Evolutionary conservation across 73 alveolate genomes (phyloP).

Genomic region (Stentor coeruleus): DNA sequence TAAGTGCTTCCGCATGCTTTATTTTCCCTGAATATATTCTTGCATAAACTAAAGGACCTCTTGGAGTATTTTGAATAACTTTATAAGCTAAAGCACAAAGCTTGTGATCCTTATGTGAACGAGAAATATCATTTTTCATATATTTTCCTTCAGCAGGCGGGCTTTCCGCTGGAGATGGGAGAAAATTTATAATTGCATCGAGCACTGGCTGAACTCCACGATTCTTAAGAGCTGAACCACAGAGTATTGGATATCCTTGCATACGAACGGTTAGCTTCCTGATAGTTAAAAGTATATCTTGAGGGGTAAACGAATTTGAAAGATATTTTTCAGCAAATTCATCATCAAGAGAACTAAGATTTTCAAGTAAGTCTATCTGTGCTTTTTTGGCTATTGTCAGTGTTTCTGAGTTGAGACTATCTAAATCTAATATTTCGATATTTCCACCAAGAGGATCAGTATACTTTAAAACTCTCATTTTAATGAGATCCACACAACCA

Average conservation of each 20-base stretch:
- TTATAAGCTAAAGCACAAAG: slow-evolving; percentile 73
- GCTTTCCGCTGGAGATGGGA: slow-evolving; percentile 75
- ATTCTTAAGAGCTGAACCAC: slow-evolving; percentile 83
- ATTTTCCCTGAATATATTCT: slow-evolving; percentile 70
- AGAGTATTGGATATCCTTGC: slow-evolving; percentile 58
- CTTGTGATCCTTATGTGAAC: not conserved
- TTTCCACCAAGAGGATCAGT: slow-evolving; percentile 39
- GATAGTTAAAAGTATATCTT: slow-evolving; percentile 41
- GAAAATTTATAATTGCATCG: slow-evolving; percentile 59
- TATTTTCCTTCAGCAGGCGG: slow-evolving; percentile 31
- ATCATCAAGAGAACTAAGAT: slow-evolving; percentile 50
- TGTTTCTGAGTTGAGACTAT: slow-evolving; percentile 22
- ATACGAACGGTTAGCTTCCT: slow-evolving; percentile 35
- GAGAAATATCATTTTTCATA: slow-evolving; percentile 21
- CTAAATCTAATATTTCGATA: slow-evolving; percentile 32
- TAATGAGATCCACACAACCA: slow-evolving; percentile 45
- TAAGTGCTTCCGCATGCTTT: slow-evolving; percentile 36
- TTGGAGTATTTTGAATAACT: slow-evolving; percentile 62
- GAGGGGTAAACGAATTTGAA: slow-evolving; percentile 27
- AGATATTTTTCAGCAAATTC: slow-evolving; percentile 57
- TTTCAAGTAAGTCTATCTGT: slow-evolving; percentile 40
- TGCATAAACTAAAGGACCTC: slow-evolving; percentile 68
- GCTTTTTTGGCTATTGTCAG: slow-evolving; percentile 20
- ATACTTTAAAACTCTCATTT: slow-evolving; percentile 37
- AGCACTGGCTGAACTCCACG: slow-evolving; percentile 78